Conservation (phyloP, 352 stramenopile genomes). For the Globisporangium barbulae region DNA sequence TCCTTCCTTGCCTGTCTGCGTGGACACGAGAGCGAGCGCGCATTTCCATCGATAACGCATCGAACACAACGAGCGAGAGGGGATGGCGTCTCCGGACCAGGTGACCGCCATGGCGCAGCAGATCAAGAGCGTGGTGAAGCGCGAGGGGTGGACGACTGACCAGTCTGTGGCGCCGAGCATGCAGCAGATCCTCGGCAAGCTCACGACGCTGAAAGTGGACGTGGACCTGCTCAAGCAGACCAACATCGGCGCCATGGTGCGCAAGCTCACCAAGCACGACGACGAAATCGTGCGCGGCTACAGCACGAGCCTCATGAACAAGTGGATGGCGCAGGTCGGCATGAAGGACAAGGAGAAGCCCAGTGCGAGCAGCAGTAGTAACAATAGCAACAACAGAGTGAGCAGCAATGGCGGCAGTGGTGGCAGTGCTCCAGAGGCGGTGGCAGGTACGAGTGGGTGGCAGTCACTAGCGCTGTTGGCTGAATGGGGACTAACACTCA, state of each 20-base stretch:
- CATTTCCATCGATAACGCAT: neutral
- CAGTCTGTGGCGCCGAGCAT: constrained; percentile 54
- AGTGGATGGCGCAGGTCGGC: constrained; percentile 78
- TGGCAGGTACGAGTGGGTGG: neutral
- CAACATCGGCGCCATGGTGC: constrained; percentile 76
- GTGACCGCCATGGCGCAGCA: constrained; percentile 65
- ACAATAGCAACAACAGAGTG: constrained; percentile 11
- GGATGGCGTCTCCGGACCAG: constrained; percentile 39
- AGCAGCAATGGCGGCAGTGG: neutral
- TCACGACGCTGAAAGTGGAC: constrained; percentile 79
- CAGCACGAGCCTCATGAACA: constrained; percentile 75
- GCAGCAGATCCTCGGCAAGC: constrained; percentile 60
- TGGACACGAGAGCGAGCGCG: neutral
- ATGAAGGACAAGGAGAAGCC: constrained; percentile 21
- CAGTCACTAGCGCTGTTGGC: neutral
- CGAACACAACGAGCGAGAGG: constrained; percentile 8
- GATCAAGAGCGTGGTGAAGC: constrained; percentile 61
- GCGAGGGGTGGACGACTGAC: constrained; percentile 66
- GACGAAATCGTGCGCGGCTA: constrained; percentile 80
- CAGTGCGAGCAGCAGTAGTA: constrained; percentile 5
- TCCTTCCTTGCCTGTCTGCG: neutral
- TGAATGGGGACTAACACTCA: neutral
- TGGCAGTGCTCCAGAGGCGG: neutral
- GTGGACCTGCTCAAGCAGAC: constrained; percentile 72
- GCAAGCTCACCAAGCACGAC: constrained; percentile 84